Percentiles rank a stretch among this genome's conserved stretches.
These are phyloP conservation scores for Beauveria scarabaeidicola DNA, from an alignment of 2,329 filamentous ascomycete genomes.

Conservation along the genomic window DNA sequence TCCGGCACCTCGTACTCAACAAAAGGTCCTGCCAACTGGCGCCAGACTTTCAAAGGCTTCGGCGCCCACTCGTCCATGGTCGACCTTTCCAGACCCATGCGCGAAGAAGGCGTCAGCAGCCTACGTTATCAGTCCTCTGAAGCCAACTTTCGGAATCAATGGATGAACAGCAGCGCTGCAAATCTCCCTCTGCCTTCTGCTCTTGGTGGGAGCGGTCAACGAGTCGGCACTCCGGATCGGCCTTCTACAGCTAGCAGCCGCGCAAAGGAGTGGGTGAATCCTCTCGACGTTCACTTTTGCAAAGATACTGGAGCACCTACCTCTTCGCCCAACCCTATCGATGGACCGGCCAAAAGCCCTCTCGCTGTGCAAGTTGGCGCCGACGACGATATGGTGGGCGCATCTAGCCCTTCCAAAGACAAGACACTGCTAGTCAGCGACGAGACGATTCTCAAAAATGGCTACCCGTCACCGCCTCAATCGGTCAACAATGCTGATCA, in stretches of 20 bases:
- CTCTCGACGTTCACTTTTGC: conserved; percentile 38
- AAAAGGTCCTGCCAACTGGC: conserved; percentile 21
- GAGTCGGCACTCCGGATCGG: conserved; percentile 24
- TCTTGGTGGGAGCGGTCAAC: conserved; percentile 21
- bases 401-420: conserved; percentile 9
- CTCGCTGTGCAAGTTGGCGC: conserved; percentile 30
- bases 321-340: conserved; percentile 18
- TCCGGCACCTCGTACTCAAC: conserved; percentile 33
- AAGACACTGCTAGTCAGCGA: not conserved
- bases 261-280: conserved; percentile 35
- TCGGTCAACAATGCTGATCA: conserved; percentile 25
- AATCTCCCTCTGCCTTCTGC: conserved; percentile 27
- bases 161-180: conserved; percentile 27
- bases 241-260: conserved; percentile 28
- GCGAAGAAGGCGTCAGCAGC: conserved; percentile 19
- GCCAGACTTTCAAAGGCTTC: conserved; percentile 29
- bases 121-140: conserved; percentile 30
- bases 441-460: conserved; percentile 13
- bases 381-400: conserved; percentile 12
- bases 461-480: conserved; percentile 30
- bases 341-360: conserved; percentile 26
- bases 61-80: conserved; percentile 35
- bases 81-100: conserved; percentile 29
- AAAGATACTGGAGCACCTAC: conserved; percentile 18
- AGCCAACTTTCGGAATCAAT: conserved; percentile 28